These are phyloP conservation scores for Hypericum perforatum DNA, from an alignment of 345 rosid species.

Conservation along the genomic window DNA sequence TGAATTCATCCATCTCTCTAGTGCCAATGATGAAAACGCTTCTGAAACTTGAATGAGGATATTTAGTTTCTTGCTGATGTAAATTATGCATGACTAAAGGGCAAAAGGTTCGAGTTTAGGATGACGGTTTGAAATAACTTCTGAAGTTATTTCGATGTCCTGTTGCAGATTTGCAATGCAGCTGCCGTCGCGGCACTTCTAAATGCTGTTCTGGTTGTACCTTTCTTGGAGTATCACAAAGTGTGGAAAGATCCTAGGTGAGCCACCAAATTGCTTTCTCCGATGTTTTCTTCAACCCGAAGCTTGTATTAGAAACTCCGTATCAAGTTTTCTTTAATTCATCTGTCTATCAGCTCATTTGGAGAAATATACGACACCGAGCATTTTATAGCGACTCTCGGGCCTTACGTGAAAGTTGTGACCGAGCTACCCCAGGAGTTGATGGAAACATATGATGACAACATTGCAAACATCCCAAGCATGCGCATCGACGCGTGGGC, in stretches of 20 bases:
- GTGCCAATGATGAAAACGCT: neutral
- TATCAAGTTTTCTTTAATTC: neutral
- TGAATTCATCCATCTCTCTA: neutral
- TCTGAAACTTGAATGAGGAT: too few species aligned
- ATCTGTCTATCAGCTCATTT: slow-evolving; percentile 49
- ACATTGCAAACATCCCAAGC: slow-evolving; percentile 48
- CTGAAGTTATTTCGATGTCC: slow-evolving; percentile 10
- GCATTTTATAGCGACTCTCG: slow-evolving; percentile 60
- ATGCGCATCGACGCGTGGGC: slow-evolving; percentile 83
- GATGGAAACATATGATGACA: slow-evolving; percentile 48
- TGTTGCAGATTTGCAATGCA: slow-evolving; percentile 76
- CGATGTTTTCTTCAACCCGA: neutral
- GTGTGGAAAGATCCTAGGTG: slow-evolving; percentile 94
- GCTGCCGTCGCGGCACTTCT: slow-evolving; percentile 92
- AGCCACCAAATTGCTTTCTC: slow-evolving; percentile 3
- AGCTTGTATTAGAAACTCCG: too few species aligned
- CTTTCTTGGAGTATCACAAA: slow-evolving; percentile 61
- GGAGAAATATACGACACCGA: slow-evolving; percentile 77
- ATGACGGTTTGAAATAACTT: neutral
- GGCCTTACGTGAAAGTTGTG: slow-evolving; percentile 61
- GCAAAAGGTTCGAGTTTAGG: too few species aligned
- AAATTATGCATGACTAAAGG: too few species aligned
- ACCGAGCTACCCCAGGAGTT: slow-evolving; percentile 58
- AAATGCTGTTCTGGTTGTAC: slow-evolving; percentile 74
- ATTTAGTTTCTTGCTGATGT: too few species aligned